A percentile compares a stretch with the other conserved stretches of the same genome.
Conservation (phyloP, 176 grass and related monocot genomes). For the Musa acuminata region DNA sequence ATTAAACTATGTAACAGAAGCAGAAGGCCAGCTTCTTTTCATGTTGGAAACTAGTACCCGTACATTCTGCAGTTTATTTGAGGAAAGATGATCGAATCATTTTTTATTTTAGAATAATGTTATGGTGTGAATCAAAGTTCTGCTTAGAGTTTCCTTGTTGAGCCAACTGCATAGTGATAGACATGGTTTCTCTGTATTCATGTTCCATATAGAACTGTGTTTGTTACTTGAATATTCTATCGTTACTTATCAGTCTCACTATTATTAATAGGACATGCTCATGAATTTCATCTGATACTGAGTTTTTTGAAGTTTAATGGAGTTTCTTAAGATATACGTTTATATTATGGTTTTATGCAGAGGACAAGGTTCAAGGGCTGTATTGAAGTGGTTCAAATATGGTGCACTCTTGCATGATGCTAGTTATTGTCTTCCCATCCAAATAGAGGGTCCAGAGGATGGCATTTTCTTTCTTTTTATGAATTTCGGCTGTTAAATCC, state of each 20-base stretch:
- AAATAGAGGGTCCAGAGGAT: constrained; percentile 65
- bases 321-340: not conserved
- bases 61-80: no score
- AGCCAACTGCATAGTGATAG: not conserved
- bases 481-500: not conserved
- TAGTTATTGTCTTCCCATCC: constrained; percentile 56
- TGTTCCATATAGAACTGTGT: not conserved
- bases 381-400: constrained; percentile 48
- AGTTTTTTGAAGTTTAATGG: not conserved
- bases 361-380: constrained; percentile 63
- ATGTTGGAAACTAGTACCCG: no score
- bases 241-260: not conserved
- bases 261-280: not conserved
- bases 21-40: no score
- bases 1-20: no score
- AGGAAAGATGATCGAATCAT: no score
- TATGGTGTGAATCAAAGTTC: no score
- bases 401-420: constrained; percentile 58
- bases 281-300: not conserved
- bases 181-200: not conserved
- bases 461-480: constrained; percentile 12
- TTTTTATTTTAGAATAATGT: no score
- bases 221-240: no score
- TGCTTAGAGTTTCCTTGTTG: no score
- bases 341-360: constrained; percentile 16